Conservation (phyloP, 352 stramenopile genomes). For the Elongisporangium undulatum region DNA sequence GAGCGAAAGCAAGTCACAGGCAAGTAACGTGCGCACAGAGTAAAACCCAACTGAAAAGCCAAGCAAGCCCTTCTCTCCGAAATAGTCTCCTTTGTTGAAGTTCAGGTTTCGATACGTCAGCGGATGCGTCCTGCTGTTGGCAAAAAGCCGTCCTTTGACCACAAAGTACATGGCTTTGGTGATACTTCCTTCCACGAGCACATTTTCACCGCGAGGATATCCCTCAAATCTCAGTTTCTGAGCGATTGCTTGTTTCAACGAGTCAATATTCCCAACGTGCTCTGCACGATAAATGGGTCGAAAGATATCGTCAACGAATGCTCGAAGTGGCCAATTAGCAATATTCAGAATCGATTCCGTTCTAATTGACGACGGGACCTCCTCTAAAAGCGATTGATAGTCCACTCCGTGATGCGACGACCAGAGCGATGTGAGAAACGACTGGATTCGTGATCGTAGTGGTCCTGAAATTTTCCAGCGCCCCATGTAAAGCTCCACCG, state of each 20-base stretch:
- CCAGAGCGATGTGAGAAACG: constrained; percentile 59
- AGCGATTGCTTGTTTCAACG: constrained; percentile 33
- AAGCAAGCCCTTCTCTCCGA: constrained; percentile 52
- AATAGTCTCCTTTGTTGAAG: constrained; percentile 52
- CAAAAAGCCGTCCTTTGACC: constrained; percentile 38
- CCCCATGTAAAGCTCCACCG: constrained; percentile 49
- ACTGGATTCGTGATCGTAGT: constrained; percentile 36
- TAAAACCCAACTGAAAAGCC: constrained; percentile 42
- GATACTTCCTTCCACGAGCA: constrained; percentile 61
- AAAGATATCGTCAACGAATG: constrained; percentile 39
- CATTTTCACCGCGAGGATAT: constrained; percentile 50
- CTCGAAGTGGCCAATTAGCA: constrained; percentile 25
- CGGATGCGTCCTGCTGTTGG: constrained; percentile 21
- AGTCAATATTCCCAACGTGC: constrained; percentile 15
- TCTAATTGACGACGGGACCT: constrained; percentile 39
- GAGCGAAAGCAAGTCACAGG: constrained; percentile 56
- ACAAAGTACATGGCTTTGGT: constrained; percentile 71
- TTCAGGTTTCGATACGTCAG: constrained; percentile 12
- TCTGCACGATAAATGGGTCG: constrained; percentile 24
- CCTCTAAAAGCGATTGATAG: constrained; percentile 51
- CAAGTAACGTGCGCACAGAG: constrained; percentile 42
- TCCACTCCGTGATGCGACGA: constrained; percentile 57
- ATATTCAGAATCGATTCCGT: constrained; percentile 51
- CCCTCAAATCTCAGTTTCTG: constrained; percentile 51
- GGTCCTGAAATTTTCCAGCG: constrained; percentile 42